Base-by-base conservation (phyloP, 2,329 filamentous ascomycete genomes). In the Colletotrichum lindemuthianum region DNA sequence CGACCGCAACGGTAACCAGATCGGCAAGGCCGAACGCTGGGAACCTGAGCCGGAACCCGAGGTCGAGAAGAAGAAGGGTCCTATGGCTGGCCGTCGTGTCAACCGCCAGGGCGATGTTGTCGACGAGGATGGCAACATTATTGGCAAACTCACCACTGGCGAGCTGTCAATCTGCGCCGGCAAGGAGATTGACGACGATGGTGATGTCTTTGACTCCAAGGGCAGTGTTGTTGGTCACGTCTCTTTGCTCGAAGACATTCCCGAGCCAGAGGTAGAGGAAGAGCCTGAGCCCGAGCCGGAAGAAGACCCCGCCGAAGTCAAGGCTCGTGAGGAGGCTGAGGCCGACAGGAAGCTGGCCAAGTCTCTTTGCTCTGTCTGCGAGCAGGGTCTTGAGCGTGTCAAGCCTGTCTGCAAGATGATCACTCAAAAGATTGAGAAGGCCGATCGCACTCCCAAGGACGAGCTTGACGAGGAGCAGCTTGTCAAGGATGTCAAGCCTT, bases 381-480 rank as follows among this genome's bases (percentile, higher is more conserved):
- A 90, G 72, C 88, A 94, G 75, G 92, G 92, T 12, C 84, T 97
- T 7, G 92, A 97, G 72, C 91, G 90, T 75, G 87, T 97, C 74
- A 89, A 91, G 69, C 93, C 93, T 9, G 88, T 97, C 73, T 91
- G 92, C 83, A 93, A 92, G 79, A 86, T 93, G 81, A 97, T 97
- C 76, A 91, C 88, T 5, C 90, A 93, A 87, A 86, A 90, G 79
- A 91, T 97, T 71, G 92, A 97, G 71, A 84, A 84, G 59, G 92
- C 92, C 34, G 92, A 97, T 76, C 87, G 88, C 69, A 92, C 90
- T 34, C 90, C 91, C 47, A 91, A 92, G 77, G 92, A 96, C 5
- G 93, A 97, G 71, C 89, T 95, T 32, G 93, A 97, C 72, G 94
- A 97, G 75, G 92, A 97, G 73, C 86, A 92, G 70, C 87, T 97